Evolutionary conservation across 169 alveolate species (phyloP), one percentile per base, ranked within the genome.

Genomic region (Plasmodium berghei): DNA sequence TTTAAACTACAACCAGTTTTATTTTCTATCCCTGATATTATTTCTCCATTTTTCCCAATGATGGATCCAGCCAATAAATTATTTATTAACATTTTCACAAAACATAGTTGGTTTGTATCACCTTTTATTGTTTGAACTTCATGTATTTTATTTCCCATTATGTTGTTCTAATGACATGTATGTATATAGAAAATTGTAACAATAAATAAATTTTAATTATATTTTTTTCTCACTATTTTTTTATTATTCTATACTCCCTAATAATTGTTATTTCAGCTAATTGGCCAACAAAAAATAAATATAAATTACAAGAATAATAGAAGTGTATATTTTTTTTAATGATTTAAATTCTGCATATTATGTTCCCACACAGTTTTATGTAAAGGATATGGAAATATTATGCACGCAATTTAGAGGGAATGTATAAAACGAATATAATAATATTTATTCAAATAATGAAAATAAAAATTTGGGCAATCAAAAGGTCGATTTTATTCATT

Each of bases 1-100:
- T 70, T 87, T 69, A 87, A 67, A 45, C 70, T 87, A 52, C 88
- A 73, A 34, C 92, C 92, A 8, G 92, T 87, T 87, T 87, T 73
- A 55, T 58, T 72, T 54, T 87, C 92, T 48, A 73, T 87, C 26
- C 88, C 58, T 16, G 92, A 40, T 40, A 87, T 87, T 28, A 73
- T 87, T 20, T 80, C 52, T 1, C 92, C 92, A 62, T 87, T 58
- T 56, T 87, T 87, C 0, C 92, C 92, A 63, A 87, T 87, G 0
- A 87, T 77, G 8, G 88, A 73, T 20, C 92, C 92, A 9, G 92
- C 92, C 22, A 73, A 87, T 26, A 72, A 54, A 72, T 87, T 87
- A 72, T 87, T 87, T 48, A 87, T 64, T 12, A 87, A 42, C 87
- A 87, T 63, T 45, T 87, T 87, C 22, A 73, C 92, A 71, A 87